Conservation (phyloP, 2,329 filamentous ascomycete species). For the Tolypocladium album region DNA sequence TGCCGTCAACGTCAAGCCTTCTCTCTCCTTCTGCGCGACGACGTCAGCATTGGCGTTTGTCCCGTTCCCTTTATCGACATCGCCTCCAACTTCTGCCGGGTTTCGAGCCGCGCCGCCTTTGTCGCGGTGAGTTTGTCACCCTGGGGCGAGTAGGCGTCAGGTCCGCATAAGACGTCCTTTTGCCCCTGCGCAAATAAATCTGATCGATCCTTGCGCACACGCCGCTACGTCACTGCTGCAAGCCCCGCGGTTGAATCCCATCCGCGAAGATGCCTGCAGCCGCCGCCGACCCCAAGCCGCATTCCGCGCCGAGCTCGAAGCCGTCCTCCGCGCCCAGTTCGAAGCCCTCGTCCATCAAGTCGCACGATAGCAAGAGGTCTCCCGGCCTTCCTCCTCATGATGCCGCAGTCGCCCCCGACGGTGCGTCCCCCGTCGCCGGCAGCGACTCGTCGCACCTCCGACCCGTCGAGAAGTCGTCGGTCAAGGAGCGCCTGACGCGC, state of each 20-base stretch:
- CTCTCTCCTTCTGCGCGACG: not conserved
- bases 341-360: slow-evolving; percentile 38
- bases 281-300: slow-evolving; percentile 20
- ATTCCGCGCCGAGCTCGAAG: slow-evolving; percentile 35
- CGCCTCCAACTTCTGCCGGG: not conserved
- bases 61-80: not conserved
- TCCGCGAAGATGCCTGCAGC: slow-evolving; percentile 21
- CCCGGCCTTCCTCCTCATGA: slow-evolving; percentile 29
- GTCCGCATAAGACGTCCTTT: not conserved
- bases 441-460: slow-evolving; percentile 15
- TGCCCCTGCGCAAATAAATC: not conserved
- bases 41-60: not conserved
- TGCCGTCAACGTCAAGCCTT: not conserved
- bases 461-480: slow-evolving; percentile 43
- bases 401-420: slow-evolving; percentile 19
- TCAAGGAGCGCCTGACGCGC: slow-evolving; percentile 53
- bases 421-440: slow-evolving; percentile 9
- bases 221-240: slow-evolving; percentile 1
- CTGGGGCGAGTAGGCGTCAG: not conserved
- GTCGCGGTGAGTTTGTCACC: not conserved
- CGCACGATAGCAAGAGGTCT: slow-evolving; percentile 31
- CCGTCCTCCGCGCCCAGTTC: slow-evolving; percentile 32
- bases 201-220: not conserved
- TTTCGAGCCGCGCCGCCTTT: not conserved
- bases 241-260: not conserved